These are phyloP conservation scores for Claviceps humidiphila DNA, from an alignment of 2,329 filamentous ascomycete species.

Conservation along the genomic window DNA sequence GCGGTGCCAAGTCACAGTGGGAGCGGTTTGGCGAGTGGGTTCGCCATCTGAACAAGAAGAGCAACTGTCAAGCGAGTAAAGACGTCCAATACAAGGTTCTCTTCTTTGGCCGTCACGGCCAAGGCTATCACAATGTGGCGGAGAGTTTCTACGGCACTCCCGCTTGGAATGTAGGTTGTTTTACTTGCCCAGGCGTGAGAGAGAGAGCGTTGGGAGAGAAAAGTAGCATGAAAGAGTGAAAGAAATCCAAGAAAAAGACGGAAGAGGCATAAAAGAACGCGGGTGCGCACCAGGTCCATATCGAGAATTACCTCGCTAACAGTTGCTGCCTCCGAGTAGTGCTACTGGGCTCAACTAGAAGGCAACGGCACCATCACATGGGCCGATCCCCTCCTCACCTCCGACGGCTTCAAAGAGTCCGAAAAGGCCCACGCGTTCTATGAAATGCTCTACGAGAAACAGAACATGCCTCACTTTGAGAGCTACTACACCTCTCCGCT, in stretches of 20 bases:
- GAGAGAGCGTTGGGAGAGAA: too few relatives aligned
- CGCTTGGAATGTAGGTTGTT: conserved; percentile 47
- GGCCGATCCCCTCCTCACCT: conserved; percentile 51
- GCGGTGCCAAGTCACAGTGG: conserved; percentile 43
- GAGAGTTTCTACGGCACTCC: conserved; percentile 54
- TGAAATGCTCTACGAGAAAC: conserved; percentile 33
- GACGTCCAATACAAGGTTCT: conserved; percentile 50
- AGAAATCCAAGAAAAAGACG: neutral
- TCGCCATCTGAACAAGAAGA: conserved; percentile 44
- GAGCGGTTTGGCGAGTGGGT: conserved; percentile 49
- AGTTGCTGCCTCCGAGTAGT: conserved; percentile 19
- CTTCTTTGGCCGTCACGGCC: conserved; percentile 56
- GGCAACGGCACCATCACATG: conserved; percentile 51
- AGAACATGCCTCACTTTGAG: conserved; percentile 47
- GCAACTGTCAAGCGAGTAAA: conserved; percentile 19
- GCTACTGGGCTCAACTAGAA: conserved; percentile 52
- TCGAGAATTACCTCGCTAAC: neutral
- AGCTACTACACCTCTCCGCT: conserved; percentile 54
- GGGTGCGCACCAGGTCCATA: neutral
- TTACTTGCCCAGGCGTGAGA: neutral
- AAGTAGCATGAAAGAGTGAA: too few relatives aligned
- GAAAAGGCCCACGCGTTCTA: conserved; percentile 46
- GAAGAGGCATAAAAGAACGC: neutral
- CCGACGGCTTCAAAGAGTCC: conserved; percentile 43
- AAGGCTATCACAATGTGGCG: conserved; percentile 51